These are phyloP conservation scores for Abelmoschus esculentus DNA, from an alignment of 345 rosid species.

Conservation along the genomic window DNA sequence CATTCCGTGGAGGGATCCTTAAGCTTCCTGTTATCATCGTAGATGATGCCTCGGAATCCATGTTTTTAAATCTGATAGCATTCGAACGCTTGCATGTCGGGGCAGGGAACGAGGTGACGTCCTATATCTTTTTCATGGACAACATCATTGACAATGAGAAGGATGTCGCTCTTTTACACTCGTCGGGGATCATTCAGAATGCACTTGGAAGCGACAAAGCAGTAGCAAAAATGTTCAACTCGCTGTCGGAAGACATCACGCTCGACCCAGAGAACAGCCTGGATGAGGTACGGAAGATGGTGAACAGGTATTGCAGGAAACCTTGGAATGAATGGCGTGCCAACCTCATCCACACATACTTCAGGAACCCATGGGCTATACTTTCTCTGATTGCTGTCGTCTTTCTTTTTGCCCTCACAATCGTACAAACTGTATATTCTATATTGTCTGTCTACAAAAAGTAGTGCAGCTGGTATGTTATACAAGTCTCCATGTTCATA, in stretches of 20 bases:
- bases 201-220: constrained; percentile 41
- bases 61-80: not conserved
- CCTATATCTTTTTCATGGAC: constrained; percentile 38
- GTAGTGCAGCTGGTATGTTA: too few species aligned
- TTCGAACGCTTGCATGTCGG: constrained; percentile 5
- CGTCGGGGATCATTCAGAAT: constrained; percentile 34
- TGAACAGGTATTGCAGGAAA: too few species aligned
- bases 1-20: constrained; percentile 26
- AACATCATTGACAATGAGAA: constrained; percentile 10
- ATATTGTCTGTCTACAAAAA: too few species aligned
- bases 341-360: too few species aligned
- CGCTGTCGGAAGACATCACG: constrained; percentile 4
- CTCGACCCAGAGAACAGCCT: constrained; percentile 13
- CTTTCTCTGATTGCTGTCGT: too few species aligned
- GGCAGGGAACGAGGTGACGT: constrained; percentile 27
- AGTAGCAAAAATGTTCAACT: constrained; percentile 37
- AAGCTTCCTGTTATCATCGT: constrained; percentile 16
- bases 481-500: too few species aligned
- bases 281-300: not conserved
- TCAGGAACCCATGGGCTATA: not conserved
- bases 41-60: constrained; percentile 13
- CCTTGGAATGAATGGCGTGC: too few species aligned
- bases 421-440: too few species aligned
- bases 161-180: constrained; percentile 28
- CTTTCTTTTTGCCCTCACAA: too few species aligned